phyloP scores from a whole-genome alignment of 257 asterid species.

The Echium plantagineum region DNA sequence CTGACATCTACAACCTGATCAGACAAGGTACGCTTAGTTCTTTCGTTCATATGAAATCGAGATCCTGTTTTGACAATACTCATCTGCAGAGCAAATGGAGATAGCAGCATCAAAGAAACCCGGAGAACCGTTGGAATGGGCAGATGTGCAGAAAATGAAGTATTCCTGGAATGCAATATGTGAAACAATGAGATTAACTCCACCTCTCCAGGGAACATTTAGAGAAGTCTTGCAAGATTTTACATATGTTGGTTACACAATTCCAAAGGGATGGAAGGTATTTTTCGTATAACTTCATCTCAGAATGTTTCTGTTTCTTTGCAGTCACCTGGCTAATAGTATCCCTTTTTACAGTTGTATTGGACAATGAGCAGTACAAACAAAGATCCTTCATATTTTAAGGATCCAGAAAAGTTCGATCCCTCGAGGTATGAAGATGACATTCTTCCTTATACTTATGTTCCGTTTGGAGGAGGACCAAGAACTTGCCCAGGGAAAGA shows the following conservation, averaged over 20 bases:
- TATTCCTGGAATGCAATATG: constrained; percentile 55
- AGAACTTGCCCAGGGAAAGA: constrained; percentile 77
- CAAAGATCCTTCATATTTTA: constrained; percentile 41
- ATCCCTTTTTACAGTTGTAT: constrained; percentile 27
- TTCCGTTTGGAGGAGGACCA: constrained; percentile 74
- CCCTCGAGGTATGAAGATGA: constrained; percentile 44
- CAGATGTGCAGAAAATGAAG: constrained; percentile 56
- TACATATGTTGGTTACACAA: constrained; percentile 57
- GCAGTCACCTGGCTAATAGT: background rate
- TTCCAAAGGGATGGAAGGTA: constrained; percentile 88
- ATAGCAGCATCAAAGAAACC: constrained; percentile 34
- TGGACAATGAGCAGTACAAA: constrained; percentile 59
- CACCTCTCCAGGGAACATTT: constrained; percentile 73
- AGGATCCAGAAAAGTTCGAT: constrained; percentile 44
- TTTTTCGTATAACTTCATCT: background rate
- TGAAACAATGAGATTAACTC: constrained; percentile 66
- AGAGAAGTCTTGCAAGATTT: constrained; percentile 47
- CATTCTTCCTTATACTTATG: constrained; percentile 37
- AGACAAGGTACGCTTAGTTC: constrained; percentile 26
- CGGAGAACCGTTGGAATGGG: constrained; percentile 55
- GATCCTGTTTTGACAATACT: background rate
- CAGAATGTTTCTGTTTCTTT: background rate
- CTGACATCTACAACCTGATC: constrained; percentile 32
- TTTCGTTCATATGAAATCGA: background rate
- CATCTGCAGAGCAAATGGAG: constrained; percentile 48